Percentiles rank a stretch among this genome's conserved stretches.
Conservation (phyloP, 2,329 filamentous ascomycete species). For the Phyllosticta ampelicida region DNA sequence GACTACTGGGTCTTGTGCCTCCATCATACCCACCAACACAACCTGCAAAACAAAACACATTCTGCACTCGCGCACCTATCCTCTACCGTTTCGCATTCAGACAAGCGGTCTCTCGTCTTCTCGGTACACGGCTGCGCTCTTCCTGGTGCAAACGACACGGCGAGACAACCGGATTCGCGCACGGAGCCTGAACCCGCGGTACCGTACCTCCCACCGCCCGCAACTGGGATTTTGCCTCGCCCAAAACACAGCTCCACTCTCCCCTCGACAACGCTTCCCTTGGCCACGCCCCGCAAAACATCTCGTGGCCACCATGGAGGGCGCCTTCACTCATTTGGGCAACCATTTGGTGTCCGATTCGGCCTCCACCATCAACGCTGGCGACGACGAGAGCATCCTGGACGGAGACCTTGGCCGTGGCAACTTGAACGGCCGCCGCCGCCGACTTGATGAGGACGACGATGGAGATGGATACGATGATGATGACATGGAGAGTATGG, state of each 20-base stretch:
- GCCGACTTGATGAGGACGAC: conserved; percentile 74
- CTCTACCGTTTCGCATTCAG: background rate
- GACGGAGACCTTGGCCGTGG: conserved; percentile 47
- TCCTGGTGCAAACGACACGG: background rate
- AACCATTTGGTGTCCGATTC: conserved; percentile 81
- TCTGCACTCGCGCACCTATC: background rate
- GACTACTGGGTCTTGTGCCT: background rate
- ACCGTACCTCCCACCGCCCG: conserved; percentile 9
- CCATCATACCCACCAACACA: background rate
- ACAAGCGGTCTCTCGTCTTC: background rate
- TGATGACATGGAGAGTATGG: conserved; percentile 59
- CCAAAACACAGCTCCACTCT: conserved; percentile 5
- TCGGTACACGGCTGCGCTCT: background rate
- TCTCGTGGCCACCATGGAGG: conserved; percentile 52
- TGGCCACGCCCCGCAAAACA: conserved; percentile 8
- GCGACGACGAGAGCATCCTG: conserved; percentile 77
- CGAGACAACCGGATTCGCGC: background rate
- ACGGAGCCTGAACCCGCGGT: background rate
- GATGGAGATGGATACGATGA: conserved; percentile 74
- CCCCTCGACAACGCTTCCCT: conserved; percentile 8
- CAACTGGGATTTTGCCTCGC: conserved; percentile 9
- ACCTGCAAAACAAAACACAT: background rate
- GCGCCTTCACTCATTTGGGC: conserved; percentile 76
- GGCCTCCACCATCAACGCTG: conserved; percentile 76
- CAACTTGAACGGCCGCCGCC: conserved; percentile 50